Conservation (phyloP, 805 yeast genomes). For the Starmerella floricola region DNA sequence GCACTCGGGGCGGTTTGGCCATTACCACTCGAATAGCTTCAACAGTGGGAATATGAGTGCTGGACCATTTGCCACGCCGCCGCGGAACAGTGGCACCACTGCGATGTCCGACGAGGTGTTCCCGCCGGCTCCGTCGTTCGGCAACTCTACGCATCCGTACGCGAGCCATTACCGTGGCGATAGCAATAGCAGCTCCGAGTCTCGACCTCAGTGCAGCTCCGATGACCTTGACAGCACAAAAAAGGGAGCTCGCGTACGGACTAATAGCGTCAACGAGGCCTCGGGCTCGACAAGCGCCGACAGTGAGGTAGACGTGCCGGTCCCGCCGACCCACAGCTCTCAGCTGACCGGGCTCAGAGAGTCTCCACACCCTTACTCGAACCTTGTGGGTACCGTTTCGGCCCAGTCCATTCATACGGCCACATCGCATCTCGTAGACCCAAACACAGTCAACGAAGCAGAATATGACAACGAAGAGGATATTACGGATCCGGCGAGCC, state of each 20-base stretch:
- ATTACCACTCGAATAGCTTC: neutral
- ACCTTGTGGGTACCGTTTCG: slow-evolving; percentile 10
- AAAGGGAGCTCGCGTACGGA: neutral
- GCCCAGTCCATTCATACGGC: slow-evolving; percentile 4
- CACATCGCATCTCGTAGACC: slow-evolving; percentile 1
- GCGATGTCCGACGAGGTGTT: too few species aligned
- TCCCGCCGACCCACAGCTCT: neutral
- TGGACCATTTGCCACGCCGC: slow-evolving; percentile 19
- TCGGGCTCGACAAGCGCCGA: neutral
- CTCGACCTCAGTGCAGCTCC: neutral
- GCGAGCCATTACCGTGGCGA: neutral
- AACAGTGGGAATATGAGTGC: neutral
- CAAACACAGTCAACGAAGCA: neutral
- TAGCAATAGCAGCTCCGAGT: neutral
- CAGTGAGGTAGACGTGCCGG: neutral
- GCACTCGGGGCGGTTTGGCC: neutral
- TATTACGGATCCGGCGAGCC: neutral
- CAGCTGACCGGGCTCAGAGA: slow-evolving; percentile 7
- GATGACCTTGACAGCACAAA: neutral
- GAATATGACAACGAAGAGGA: neutral
- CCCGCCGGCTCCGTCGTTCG: neutral
- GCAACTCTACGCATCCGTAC: neutral
- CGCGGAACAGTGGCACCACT: slow-evolving; percentile 3
- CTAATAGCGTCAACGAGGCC: neutral
- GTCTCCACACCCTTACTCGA: slow-evolving; percentile 14